Percentiles rank a stretch among this genome's conserved stretches.
Conservation (phyloP, 169 alveolate species). For the Eimeria praecox region DNA sequence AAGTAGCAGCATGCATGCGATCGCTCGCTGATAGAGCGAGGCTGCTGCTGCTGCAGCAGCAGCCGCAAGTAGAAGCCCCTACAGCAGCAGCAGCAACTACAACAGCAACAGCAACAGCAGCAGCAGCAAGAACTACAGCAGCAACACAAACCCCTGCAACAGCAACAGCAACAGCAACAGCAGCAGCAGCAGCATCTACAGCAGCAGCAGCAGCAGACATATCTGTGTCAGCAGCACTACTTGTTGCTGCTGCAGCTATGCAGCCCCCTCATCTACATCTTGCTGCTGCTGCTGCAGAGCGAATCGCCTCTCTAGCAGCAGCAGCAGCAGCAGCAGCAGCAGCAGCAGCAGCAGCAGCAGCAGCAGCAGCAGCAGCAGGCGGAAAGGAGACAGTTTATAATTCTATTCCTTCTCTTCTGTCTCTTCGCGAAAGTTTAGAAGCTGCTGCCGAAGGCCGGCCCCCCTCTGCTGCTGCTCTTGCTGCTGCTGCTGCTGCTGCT, state of each 20-base stretch:
- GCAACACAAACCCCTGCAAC: neutral
- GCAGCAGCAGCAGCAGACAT: neutral
- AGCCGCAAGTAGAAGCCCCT: neutral
- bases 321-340: constrained; percentile 15
- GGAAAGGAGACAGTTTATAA: too few species aligned
- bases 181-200: neutral
- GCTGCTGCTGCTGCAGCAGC: constrained; percentile 20
- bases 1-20: neutral
- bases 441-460: neutral
- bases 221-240: neutral
- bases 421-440: neutral
- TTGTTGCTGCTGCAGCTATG: neutral
- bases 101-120: neutral
- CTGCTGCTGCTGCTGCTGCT: too few species aligned
- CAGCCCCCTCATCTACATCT: neutral
- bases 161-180: neutral
- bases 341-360: neutral
- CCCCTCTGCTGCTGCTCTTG: too few species aligned
- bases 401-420: neutral
- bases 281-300: constrained; percentile 31
- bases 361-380: constrained; percentile 10
- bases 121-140: neutral
- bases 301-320: neutral
- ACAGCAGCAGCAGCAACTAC: neutral
- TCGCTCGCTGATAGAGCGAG: neutral